Evolutionary conservation across 2,329 filamentous ascomycete species (phyloP), one percentile per base, ranked within the genome.

Genomic region (Magnaporthiopsis rhizophila): DNA sequence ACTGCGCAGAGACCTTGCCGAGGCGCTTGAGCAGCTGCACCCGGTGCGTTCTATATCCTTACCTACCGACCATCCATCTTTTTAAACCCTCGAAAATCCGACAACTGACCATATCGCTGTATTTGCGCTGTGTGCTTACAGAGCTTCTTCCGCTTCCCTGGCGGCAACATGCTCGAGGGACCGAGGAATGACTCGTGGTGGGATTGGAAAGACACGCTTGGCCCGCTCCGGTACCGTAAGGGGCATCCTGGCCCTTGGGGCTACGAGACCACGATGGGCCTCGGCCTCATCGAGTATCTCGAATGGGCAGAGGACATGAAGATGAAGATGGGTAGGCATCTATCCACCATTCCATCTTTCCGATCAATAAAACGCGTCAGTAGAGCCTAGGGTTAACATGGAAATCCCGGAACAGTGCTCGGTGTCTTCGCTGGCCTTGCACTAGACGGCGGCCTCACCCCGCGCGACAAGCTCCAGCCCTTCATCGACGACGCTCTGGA

Each of bases 241-340:
- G 86, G 85, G 5, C 81, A 83, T 67, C 74, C 80, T 7, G 81
- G 81, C 38, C 79, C 82, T 32, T 89, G 86, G 86, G 73, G 71
- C 24, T 88, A 88, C 70, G 78, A 83, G 58, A 83, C 87, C 68
- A 88, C 85, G 0, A 79, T 88, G 67, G 86, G 85, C 0, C 76
- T 89, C 1, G 86, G 86, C 21, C 75, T 86, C 11, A 72, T 87
- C 60, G 86, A 89, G 72, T 88, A 88, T 67, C 78, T 88, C 6
- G 75, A 81, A 69, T 84, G 83, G 80, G 79, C 85, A 58, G 79
- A 86, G 65, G 86, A 89, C 66, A 79, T 88, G 74, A 74, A 75
- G n/a, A 78, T 87, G 68, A 80, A 82, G 26, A 77, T 79, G n/a
- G 73, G 78, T 80, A 66, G 11, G 70, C 13, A 30, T 58, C 9